Evolutionary conservation across 2,329 filamentous ascomycete genomes (phyloP).

Genomic region (Albophoma yamanashiensis): DNA sequence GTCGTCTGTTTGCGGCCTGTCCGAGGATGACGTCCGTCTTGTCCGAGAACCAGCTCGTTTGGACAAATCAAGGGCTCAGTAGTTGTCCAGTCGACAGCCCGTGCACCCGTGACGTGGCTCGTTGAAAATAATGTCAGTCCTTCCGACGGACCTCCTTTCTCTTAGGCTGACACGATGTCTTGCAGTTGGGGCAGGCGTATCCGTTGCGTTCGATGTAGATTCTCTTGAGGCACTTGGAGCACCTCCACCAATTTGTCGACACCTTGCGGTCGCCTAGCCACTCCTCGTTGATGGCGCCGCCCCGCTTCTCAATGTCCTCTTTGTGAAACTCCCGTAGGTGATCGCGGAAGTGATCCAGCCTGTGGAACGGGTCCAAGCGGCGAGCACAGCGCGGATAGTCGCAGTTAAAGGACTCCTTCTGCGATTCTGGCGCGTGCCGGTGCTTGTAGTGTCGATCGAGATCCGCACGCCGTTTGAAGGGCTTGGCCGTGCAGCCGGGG

Average conservation of each 20-base stretch:
- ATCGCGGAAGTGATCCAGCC: slow-evolving; percentile 46
- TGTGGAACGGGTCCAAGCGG: slow-evolving; percentile 33
- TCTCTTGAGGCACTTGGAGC: slow-evolving; percentile 38
- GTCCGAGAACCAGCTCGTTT: neutral
- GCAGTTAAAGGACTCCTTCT: slow-evolving; percentile 35
- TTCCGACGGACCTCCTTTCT: slow-evolving; percentile 24
- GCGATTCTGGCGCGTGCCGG: slow-evolving; percentile 29
- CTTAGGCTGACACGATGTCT: slow-evolving; percentile 32
- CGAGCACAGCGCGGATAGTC: slow-evolving; percentile 41
- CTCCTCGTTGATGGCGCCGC: slow-evolving; percentile 21
- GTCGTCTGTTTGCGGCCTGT: neutral
- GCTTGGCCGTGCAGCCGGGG: slow-evolving; percentile 29
- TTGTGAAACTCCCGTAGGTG: slow-evolving; percentile 45
- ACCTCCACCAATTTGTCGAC: slow-evolving; percentile 39
- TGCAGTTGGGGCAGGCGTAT: slow-evolving; percentile 37
- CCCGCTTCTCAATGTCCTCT: slow-evolving; percentile 41
- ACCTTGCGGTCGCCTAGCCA: slow-evolving; percentile 29
- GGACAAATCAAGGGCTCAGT: neutral
- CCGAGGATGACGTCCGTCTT: neutral
- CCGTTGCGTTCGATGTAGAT: slow-evolving; percentile 27
- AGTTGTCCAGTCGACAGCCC: neutral
- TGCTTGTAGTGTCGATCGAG: slow-evolving; percentile 41
- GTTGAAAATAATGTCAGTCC: slow-evolving; percentile 4
- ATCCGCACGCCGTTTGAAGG: slow-evolving; percentile 43
- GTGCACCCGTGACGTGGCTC: neutral